Conservation (phyloP, 2,329 filamentous ascomycete species). For the Aureobasidium lini region DNA sequence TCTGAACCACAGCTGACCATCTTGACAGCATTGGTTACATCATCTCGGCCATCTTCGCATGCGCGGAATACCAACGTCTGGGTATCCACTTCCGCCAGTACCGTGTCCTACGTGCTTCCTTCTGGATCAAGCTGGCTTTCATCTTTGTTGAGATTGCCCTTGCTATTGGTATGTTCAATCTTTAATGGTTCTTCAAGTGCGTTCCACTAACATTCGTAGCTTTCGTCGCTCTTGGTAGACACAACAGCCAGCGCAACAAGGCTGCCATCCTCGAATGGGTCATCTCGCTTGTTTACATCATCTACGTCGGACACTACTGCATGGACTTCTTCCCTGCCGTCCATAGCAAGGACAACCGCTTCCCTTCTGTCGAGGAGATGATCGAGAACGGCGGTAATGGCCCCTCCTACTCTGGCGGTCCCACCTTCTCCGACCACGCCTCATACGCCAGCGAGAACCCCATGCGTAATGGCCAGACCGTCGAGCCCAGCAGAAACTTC, state of each 20-base stretch:
- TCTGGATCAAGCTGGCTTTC: constrained; percentile 82
- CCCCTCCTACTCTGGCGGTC: constrained; percentile 25
- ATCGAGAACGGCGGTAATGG: constrained; percentile 27
- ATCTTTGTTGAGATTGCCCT: constrained; percentile 72
- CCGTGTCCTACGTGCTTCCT: constrained; percentile 65
- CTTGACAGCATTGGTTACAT: constrained; percentile 59
- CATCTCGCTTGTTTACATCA: constrained; percentile 76
- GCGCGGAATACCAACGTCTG: constrained; percentile 80
- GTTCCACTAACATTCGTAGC: constrained; percentile 28
- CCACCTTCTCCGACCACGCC: constrained; percentile 22
- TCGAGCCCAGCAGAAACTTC: constrained; percentile 17
- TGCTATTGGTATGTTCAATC: constrained; percentile 41
- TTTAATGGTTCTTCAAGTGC: neutral
- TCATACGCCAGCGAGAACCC: constrained; percentile 21
- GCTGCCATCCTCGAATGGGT: constrained; percentile 75
- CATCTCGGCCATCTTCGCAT: constrained; percentile 78
- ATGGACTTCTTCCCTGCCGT: constrained; percentile 79
- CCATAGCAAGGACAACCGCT: constrained; percentile 44
- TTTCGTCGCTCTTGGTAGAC: constrained; percentile 55
- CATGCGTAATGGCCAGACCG: constrained; percentile 14
- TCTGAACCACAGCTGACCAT: neutral
- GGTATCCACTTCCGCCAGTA: constrained; percentile 72
- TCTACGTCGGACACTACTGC: constrained; percentile 80
- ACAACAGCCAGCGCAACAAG: constrained; percentile 47
- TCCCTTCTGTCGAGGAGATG: constrained; percentile 31